Evolutionary conservation across 2,329 filamentous ascomycete species (phyloP).

Genomic region (Teratosphaeriaceae sp.): DNA sequence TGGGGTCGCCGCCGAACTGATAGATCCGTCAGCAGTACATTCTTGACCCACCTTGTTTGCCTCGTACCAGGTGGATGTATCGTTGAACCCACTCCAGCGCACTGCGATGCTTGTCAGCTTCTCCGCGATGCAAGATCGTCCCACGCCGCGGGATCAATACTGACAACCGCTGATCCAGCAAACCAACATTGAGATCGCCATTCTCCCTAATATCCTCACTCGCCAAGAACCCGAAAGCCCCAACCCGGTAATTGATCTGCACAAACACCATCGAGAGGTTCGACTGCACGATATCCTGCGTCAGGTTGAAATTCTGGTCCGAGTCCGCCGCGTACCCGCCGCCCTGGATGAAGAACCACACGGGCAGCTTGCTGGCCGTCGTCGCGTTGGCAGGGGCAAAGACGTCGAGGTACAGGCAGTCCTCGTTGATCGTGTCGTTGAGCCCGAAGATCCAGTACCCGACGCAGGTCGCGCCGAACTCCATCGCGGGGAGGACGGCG

Average conservation of each 20-base stretch:
- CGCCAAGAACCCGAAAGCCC: slow-evolving; percentile 48
- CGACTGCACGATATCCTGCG: not conserved
- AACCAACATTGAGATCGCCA: slow-evolving; percentile 53
- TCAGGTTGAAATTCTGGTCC: slow-evolving; percentile 9
- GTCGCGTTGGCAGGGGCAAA: slow-evolving; percentile 31
- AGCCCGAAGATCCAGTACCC: slow-evolving; percentile 5
- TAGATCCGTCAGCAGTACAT: not conserved
- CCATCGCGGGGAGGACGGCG: slow-evolving; percentile 1
- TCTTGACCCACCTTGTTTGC: too few relatives aligned
- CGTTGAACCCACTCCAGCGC: slow-evolving; percentile 51
- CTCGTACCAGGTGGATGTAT: slow-evolving; percentile 38
- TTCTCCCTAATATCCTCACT: slow-evolving; percentile 35
- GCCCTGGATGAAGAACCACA: slow-evolving; percentile 36
- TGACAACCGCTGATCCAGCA: slow-evolving; percentile 53
- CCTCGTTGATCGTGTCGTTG: slow-evolving; percentile 22
- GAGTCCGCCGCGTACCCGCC: slow-evolving; percentile 6
- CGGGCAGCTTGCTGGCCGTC: slow-evolving; percentile 27
- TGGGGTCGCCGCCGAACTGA: slow-evolving; percentile 50
- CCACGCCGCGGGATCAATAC: slow-evolving; percentile 20
- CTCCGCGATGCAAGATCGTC: not conserved
- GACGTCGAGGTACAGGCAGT: slow-evolving; percentile 35
- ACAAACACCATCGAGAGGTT: slow-evolving; percentile 7
- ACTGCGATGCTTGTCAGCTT: not conserved
- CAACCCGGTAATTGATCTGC: slow-evolving; percentile 20
- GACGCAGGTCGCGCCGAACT: slow-evolving; percentile 8